Conservation (phyloP, 2,329 filamentous ascomycete genomes). For the Stagonosporopsis vannaccii region DNA sequence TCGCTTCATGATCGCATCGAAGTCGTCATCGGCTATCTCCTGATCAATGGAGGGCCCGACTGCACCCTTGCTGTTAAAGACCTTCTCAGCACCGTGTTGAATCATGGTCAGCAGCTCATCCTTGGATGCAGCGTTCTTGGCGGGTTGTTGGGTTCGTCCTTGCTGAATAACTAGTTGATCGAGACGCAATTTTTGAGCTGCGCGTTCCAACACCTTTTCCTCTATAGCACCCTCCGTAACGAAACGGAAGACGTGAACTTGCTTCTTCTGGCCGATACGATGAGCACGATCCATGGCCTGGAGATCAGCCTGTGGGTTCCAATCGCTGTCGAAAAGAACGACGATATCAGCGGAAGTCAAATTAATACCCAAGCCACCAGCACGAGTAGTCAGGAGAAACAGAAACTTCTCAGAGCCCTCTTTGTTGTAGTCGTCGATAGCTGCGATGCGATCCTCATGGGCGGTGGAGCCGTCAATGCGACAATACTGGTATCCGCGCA, state of each 20-base stretch:
- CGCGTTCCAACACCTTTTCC: constrained; percentile 95
- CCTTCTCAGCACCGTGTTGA: constrained; percentile 94
- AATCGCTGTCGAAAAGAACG: constrained; percentile 95
- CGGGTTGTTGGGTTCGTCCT: constrained; percentile 87
- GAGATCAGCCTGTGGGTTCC: constrained; percentile 97
- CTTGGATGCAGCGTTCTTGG: constrained; percentile 91
- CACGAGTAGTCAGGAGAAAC: constrained; percentile 92
- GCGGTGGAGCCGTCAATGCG: constrained; percentile 96
- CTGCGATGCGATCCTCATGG: constrained; percentile 95
- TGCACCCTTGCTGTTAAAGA: constrained; percentile 79
- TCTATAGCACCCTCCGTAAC: constrained; percentile 98
- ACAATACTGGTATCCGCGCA: constrained; percentile 93
- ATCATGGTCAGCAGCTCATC: constrained; percentile 98
- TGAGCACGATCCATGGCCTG: constrained; percentile 99
- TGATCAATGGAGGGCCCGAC: constrained; percentile 66
- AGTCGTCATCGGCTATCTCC: constrained; percentile 83
- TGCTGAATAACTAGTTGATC: constrained; percentile 99
- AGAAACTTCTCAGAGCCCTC: constrained; percentile 87
- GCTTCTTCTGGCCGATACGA: constrained; percentile 97
- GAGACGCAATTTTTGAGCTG: constrained; percentile 93
- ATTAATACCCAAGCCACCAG: constrained; percentile 96
- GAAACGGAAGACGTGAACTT: constrained; percentile 95
- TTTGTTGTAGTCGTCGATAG: constrained; percentile 98
- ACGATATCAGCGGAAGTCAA: constrained; percentile 95
- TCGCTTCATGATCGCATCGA: constrained; percentile 84